Evolutionary conservation across 164 flowering plant species (phyloP).

Genomic region (Cinnamomum micranthum): DNA sequence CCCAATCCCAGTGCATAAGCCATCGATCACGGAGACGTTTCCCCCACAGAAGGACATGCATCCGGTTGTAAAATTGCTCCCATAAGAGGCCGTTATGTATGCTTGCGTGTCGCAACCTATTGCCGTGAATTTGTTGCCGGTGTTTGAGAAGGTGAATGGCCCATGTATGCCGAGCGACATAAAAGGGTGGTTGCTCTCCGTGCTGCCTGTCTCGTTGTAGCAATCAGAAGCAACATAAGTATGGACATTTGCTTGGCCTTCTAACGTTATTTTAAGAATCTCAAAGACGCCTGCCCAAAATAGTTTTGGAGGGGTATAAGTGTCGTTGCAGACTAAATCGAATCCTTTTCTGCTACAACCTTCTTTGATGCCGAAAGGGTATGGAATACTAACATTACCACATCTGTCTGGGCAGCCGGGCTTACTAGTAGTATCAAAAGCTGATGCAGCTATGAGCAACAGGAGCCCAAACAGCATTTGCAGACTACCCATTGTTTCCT

Average conservation of each 20-base stretch:
- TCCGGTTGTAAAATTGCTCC: neutral
- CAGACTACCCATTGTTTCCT: too few relatives aligned
- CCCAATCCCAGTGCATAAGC: slow-evolving; percentile 5
- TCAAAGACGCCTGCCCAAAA: neutral
- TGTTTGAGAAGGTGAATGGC: slow-evolving; percentile 1
- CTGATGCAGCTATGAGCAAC: neutral
- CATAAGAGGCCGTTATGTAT: neutral
- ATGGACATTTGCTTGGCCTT: too few relatives aligned
- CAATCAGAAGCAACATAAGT: neutral
- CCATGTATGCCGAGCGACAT: neutral
- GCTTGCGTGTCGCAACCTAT: slow-evolving; percentile 8
- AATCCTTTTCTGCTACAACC: neutral
- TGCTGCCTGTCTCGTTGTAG: neutral
- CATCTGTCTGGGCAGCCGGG: slow-evolving; percentile 1
- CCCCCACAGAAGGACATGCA: neutral
- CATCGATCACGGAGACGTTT: neutral
- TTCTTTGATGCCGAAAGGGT: slow-evolving; percentile 4
- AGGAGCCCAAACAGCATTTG: too few relatives aligned
- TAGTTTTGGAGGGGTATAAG: too few relatives aligned
- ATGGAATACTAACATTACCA: slow-evolving; percentile 2
- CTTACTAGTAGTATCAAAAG: neutral
- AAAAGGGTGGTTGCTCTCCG: fast-evolving
- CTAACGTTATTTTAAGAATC: neutral
- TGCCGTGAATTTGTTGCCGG: slow-evolving; percentile 7
- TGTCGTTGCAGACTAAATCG: neutral